Percentiles rank a stretch among this genome's conserved stretches.
Conservation (phyloP, 2,329 filamentous ascomycete genomes). For the Thelonectria olida region DNA sequence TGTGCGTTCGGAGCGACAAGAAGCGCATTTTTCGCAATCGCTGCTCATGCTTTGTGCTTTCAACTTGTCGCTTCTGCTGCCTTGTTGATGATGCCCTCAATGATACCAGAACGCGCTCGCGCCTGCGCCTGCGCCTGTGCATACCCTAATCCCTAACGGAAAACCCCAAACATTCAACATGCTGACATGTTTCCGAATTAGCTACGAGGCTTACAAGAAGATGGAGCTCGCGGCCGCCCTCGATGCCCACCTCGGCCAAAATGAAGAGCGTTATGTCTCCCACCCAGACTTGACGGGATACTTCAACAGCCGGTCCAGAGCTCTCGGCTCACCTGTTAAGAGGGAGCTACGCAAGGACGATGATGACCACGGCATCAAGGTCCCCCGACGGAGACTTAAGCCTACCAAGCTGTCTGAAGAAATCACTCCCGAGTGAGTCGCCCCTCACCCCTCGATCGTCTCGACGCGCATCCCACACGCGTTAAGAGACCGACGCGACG, state of each 20-base stretch:
- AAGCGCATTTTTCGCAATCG: conserved; percentile 17
- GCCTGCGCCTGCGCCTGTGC: conserved; percentile 6
- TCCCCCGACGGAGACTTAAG: conserved; percentile 53
- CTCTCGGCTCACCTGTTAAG: conserved; percentile 70
- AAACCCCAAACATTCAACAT: not conserved
- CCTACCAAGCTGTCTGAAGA: conserved; percentile 56
- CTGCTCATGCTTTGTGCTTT: conserved; percentile 29
- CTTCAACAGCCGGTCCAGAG: conserved; percentile 74
- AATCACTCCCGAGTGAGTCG: conserved; percentile 55
- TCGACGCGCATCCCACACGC: conserved; percentile 21
- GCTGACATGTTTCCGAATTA: conserved; percentile 47
- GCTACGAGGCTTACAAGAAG: conserved; percentile 78
- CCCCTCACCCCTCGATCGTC: conserved; percentile 4
- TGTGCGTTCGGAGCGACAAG: not conserved
- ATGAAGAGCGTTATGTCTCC: conserved; percentile 70
- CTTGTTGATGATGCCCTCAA: conserved; percentile 13
- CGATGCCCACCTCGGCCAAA: conserved; percentile 76
- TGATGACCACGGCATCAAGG: conserved; percentile 52
- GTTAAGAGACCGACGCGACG: conserved; percentile 19
- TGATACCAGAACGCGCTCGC: conserved; percentile 32
- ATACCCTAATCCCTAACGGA: conserved; percentile 12
- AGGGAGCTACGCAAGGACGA: conserved; percentile 54
- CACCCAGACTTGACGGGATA: conserved; percentile 76
- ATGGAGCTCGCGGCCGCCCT: conserved; percentile 79
- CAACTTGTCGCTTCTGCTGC: not conserved